A percentile compares a stretch with the other conserved stretches of the same genome.
Evolutionary conservation across 2,329 filamentous ascomycete species (phyloP).

Genomic region (Byssochlamys sp.): DNA sequence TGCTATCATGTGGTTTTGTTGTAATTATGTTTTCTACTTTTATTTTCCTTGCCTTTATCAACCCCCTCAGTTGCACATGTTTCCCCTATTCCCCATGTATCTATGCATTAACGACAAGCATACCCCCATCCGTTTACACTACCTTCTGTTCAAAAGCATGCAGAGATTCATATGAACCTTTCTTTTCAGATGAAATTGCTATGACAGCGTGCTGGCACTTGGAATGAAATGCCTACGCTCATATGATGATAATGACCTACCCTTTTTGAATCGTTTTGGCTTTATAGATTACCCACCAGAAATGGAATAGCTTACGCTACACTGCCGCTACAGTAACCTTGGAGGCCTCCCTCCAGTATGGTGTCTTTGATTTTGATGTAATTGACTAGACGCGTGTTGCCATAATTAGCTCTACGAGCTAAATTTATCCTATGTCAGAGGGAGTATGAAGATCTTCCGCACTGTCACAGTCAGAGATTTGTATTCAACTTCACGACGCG

Average conservation of each 20-base stretch:
- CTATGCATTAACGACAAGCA: background rate
- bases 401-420: too few species aligned
- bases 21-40: background rate
- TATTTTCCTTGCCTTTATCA: background rate
- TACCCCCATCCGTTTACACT: background rate
- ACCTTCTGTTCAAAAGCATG: background rate
- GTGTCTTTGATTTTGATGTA: background rate
- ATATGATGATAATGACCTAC: background rate
- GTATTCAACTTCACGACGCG: background rate
- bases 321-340: background rate
- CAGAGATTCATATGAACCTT: background rate
- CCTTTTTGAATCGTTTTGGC: background rate
- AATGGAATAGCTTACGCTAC: background rate
- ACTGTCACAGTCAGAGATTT: background rate
- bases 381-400: background rate
- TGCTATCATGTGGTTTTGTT: background rate
- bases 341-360: background rate
- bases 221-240: background rate
- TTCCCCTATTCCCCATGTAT: background rate
- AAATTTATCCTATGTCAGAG: too few species aligned
- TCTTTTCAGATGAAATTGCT: background rate
- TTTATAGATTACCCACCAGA: background rate
- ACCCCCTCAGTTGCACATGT: constrained; percentile 10
- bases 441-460: too few species aligned
- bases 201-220: background rate